Base-by-base conservation (phyloP, 2,329 filamentous ascomycete genomes). In the Trichophaea hybrida region DNA sequence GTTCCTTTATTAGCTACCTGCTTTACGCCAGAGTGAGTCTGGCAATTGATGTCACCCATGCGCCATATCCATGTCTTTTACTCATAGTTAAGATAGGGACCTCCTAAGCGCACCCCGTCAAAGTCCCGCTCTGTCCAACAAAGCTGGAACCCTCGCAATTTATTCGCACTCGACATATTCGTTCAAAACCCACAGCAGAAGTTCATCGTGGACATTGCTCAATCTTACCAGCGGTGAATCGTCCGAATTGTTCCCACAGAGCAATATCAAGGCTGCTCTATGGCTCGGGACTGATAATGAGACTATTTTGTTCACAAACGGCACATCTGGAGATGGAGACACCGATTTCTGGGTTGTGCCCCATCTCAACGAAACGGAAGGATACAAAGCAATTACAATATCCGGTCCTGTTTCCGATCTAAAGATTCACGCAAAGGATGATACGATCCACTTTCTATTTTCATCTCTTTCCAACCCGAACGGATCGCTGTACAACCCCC, bases 51-150 rank as follows among this genome's bases (percentile, higher is more conserved):
- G 48, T 43, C 44, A 7, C 32, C 12, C 24, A 17, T 44, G 24
- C 55, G 15, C n/a, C 17, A 5, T 58, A 33, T 35, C 49, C n/a
- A 13, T 55, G 4, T 44, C 6, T 34, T 61, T 34, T 61, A 43
- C 7, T 12, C 24, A 52, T 50, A 17, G 8, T 13, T 40, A 46
- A 31, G 34, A 56, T 24, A 80, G 88, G 75, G 84, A 87, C 66
- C 77, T 93, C 60, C 78, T 93, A 68, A 83, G 83, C 65, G 85
- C 85, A 13, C 85, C 86, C 35, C 81, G 87, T 59, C 81, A 86
- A 52, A 86, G 84, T 8, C 71, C 81, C 13, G 86, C 82, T 52
- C 71, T 81, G 0, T 86, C 86, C n/a, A 91, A 88, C 70, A 71
- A 76, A 49, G 60, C 40, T 75, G 79, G 56, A 85, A 84, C 48